Evolutionary conservation across 2,329 filamentous ascomycete species (phyloP).

Genomic region (Ascochyta clinopodiicola): DNA sequence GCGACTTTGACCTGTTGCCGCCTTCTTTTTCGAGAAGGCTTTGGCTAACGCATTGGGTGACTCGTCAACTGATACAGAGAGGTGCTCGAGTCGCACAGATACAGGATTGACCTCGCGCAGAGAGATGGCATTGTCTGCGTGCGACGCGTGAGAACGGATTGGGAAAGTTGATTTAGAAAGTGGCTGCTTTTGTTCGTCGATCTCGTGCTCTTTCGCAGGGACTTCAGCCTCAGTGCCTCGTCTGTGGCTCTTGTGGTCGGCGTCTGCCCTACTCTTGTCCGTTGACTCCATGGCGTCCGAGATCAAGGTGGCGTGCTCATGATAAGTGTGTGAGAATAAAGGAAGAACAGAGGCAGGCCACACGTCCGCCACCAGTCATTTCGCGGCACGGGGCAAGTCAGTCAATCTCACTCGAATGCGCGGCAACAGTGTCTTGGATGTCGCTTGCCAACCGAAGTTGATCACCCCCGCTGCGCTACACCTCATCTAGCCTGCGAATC

Average conservation of each 20-base stretch:
- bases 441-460: conserved; percentile 35
- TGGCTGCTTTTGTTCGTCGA: conserved; percentile 18
- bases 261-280: conserved; percentile 17
- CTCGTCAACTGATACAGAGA: conserved; percentile 65
- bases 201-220: conserved; percentile 9
- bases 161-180: conserved; percentile 17
- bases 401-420: conserved; percentile 9
- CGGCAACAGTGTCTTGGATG: conserved; percentile 11
- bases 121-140: conserved; percentile 43
- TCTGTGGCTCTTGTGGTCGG: conserved; percentile 3
- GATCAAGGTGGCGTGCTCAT: conserved; percentile 17
- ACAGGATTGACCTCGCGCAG: conserved; percentile 62
- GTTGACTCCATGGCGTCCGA: conserved; percentile 22
- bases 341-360: conserved; percentile 1
- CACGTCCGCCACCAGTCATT: neutral
- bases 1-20: conserved; percentile 29
- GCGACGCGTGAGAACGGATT: conserved; percentile 27
- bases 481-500: conserved; percentile 5
- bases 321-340: conserved; percentile 12
- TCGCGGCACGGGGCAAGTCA: conserved; percentile 12
- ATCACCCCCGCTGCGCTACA: conserved; percentile 10
- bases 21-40: conserved; percentile 37
- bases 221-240: conserved; percentile 1
- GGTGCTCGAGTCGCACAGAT: conserved; percentile 60
- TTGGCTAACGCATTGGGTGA: conserved; percentile 52